Base-by-base conservation (phyloP, 208 protist genomes). In the Hexamita inflata region DNA sequence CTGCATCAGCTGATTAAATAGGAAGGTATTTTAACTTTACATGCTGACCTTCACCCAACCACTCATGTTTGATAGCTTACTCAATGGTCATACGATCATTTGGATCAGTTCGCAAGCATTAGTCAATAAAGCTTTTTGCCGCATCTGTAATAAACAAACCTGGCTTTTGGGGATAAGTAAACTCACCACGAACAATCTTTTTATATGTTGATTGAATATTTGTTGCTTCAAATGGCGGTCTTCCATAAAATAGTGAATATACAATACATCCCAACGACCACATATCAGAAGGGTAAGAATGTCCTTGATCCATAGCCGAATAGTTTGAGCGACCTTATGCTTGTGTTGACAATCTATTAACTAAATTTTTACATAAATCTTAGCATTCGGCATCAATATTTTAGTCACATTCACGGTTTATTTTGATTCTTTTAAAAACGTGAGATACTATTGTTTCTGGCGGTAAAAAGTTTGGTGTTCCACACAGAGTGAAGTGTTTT, bases 401-500 rank as follows among this genome's bases (percentile, higher is more conserved):
- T n/a, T 15, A 19, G 35, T 70, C 64, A 49, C 30, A 38, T 49
- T 45, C 64, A 45, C 64, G 9, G 9, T 38, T 38, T n/a, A n/a
- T 57, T 11, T 35, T 45, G 9, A 30, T 4, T n/a, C 64, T n/a
- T 49, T 45, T 70, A n/a, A 49, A 42, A 32, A 70, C 38, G n/a
- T 65, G 30, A 1, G 53, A 42, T 1, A 28, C 9, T n/a, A 78
- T 59, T 19, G 49, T 49, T 41, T 78, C 75, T 53, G 60, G 42
- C 13, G 75, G 53, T 32, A 78, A 41, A 41, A 66, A 78, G 34
- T 78, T 67, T 30, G 75, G 75, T 30, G 75, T 78, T 58, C 75
- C 75, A 42, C 58, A 70, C 42, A 70, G 9, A 28, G 75, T 78
- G 0, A 29, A 66, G 11, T 40, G 53, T 11, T 53, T 26, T 26